These are phyloP conservation scores for Escovopsis weberi DNA, from an alignment of 2,329 filamentous ascomycete species.

Conservation along the genomic window DNA sequence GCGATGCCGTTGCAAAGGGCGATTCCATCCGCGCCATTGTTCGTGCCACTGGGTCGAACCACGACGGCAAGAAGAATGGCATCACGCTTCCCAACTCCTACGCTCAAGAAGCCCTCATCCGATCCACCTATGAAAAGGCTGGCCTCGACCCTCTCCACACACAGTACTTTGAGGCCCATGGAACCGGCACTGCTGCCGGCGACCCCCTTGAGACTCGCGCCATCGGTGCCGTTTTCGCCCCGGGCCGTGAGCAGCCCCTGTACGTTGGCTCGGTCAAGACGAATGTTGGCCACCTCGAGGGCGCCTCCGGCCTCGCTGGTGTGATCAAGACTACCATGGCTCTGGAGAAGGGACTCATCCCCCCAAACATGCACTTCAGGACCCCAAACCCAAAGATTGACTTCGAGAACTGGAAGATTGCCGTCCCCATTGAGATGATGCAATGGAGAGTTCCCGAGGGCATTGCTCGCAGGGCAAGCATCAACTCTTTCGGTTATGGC, in stretches of 20 bases:
- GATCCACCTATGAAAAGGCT: background rate
- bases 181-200: slow-evolving; percentile 6
- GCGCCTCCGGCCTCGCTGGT: slow-evolving; percentile 11
- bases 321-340: slow-evolving; percentile 1
- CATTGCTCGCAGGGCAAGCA: slow-evolving; percentile 7
- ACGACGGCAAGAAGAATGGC: slow-evolving; percentile 2
- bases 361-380: slow-evolving; percentile 10
- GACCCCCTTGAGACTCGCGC: slow-evolving; percentile 8
- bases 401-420: slow-evolving; percentile 8
- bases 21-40: slow-evolving; percentile 2
- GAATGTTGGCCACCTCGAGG: slow-evolving; percentile 14
- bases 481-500: slow-evolving; percentile 22
- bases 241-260: slow-evolving; percentile 2
- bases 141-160: background rate
- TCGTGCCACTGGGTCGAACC: slow-evolving; percentile 1
- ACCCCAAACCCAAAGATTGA: slow-evolving; percentile 1
- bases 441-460: slow-evolving; percentile 6
- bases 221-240: slow-evolving; percentile 19
- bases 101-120: slow-evolving; percentile 1
- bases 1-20: slow-evolving; percentile 1
- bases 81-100: slow-evolving; percentile 2
- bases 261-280: slow-evolving; percentile 20
- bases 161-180: slow-evolving; percentile 4
- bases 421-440: slow-evolving; percentile 14
- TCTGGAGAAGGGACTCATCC: background rate